Conservation (phyloP, 345 rosid genomes). For the Melaleuca quinquenervia region DNA sequence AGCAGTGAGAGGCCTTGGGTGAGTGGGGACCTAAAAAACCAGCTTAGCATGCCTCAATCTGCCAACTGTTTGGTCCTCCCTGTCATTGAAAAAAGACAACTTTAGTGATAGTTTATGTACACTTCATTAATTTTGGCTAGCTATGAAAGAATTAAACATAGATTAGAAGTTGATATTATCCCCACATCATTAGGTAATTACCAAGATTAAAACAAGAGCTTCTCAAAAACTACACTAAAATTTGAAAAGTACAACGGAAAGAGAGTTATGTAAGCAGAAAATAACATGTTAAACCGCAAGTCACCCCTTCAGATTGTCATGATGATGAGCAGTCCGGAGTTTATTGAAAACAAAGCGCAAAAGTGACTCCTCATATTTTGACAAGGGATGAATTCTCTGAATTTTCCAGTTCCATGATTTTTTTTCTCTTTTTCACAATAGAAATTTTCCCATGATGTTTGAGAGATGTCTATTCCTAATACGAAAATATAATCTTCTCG, state of each 20-base stretch:
- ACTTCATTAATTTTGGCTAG: too few relatives aligned
- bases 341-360: not conserved
- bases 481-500: too few relatives aligned
- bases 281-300: not conserved
- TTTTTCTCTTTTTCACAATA: too few relatives aligned
- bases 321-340: not conserved
- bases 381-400: not conserved
- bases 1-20: not conserved
- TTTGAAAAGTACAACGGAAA: not conserved
- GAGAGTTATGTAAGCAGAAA: not conserved
- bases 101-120: not conserved
- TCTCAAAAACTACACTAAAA: not conserved
- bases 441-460: too few relatives aligned
- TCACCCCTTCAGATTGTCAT: not conserved
- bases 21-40: not conserved
- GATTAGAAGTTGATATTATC: not conserved
- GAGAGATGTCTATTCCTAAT: too few relatives aligned
- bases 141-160: not conserved
- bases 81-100: not conserved
- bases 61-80: not conserved
- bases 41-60: not conserved
- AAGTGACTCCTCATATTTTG: not conserved
- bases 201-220: not conserved
- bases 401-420: too few relatives aligned
- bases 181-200: not conserved